These are phyloP conservation scores for Colletotrichum tropicale DNA, from an alignment of 2,329 filamentous ascomycete species.

Conservation along the genomic window DNA sequence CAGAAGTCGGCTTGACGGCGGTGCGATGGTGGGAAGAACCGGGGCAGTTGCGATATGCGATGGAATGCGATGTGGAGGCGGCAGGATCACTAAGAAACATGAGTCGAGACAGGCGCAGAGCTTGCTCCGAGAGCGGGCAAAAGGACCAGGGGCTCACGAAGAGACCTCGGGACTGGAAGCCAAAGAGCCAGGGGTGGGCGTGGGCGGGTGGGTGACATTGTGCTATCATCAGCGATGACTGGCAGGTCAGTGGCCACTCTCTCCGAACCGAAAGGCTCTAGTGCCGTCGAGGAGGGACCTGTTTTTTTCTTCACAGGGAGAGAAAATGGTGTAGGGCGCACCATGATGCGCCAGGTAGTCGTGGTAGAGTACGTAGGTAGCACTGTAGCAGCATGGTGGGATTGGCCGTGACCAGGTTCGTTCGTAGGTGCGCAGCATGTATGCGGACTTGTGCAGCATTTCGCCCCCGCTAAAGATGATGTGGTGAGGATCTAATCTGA, in stretches of 20 bases:
- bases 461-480: background rate
- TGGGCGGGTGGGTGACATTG: background rate
- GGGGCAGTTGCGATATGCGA: background rate
- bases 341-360: background rate
- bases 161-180: slow-evolving; percentile 9
- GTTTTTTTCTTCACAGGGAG: background rate
- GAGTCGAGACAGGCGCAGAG: slow-evolving; percentile 8
- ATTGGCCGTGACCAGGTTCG: background rate
- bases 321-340: background rate
- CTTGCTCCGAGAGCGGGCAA: slow-evolving; percentile 19
- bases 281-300: background rate
- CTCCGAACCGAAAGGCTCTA: background rate
- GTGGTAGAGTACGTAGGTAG: background rate
- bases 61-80: background rate
- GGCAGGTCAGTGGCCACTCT: background rate
- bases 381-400: background rate
- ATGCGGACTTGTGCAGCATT: background rate
- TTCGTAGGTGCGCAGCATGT: background rate
- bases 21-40: slow-evolving; percentile 7
- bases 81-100: slow-evolving; percentile 17
- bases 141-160: slow-evolving; percentile 5
- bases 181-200: background rate
- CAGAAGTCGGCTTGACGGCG: background rate
- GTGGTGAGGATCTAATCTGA: background rate
- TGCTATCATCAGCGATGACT: background rate